Evolutionary conservation across 345 rosid genomes (phyloP).

Genomic region (Cardamine occulta): DNA sequence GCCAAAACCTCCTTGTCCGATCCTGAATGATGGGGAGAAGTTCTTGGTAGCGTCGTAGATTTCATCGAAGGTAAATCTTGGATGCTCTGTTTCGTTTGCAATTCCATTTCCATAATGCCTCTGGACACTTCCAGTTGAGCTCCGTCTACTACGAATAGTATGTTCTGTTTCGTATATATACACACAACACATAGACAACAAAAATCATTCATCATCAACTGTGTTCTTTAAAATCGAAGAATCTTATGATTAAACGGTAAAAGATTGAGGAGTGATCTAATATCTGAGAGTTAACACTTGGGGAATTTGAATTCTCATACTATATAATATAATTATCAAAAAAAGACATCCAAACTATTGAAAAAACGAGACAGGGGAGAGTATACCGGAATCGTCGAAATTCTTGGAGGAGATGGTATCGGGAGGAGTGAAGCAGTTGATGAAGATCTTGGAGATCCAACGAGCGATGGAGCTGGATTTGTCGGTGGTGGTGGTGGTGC

Average conservation of each 20-base stretch:
- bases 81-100: conserved; percentile 51
- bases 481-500: conserved; percentile 33
- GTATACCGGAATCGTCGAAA: conserved; percentile 41
- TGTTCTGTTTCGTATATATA: conserved; percentile 39
- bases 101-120: conserved; percentile 37
- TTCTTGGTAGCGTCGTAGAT: conserved; percentile 71
- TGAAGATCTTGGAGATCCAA: conserved; percentile 63
- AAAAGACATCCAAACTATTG: neutral
- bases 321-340: neutral
- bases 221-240: neutral
- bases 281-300: neutral
- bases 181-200: neutral
- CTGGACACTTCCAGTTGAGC: conserved; percentile 50
- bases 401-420: conserved; percentile 45
- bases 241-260: neutral
- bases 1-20: conserved; percentile 89
- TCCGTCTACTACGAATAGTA: conserved; percentile 49
- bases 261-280: neutral
- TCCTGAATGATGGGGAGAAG: conserved; percentile 78
- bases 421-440: conserved; percentile 75
- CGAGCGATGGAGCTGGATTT: conserved; percentile 52
- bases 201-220: neutral
- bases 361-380: neutral
- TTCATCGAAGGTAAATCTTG: conserved; percentile 63
- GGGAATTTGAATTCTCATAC: neutral